Evolutionary conservation across 2,329 filamentous ascomycete species (phyloP), one percentile per base, ranked within the genome.

Genomic region (Exophiala xenobiotica): DNA sequence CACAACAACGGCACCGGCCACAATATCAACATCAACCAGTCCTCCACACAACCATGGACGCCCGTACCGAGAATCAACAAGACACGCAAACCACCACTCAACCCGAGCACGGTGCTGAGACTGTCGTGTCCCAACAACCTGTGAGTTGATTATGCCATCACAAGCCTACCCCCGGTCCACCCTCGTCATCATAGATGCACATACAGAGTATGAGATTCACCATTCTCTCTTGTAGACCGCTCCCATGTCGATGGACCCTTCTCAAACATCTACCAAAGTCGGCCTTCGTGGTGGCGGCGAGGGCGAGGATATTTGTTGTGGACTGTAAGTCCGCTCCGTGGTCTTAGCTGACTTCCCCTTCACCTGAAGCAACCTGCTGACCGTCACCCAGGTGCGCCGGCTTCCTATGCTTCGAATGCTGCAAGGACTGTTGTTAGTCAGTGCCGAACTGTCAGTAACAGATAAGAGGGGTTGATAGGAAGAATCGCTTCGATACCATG

Each of bases 321-420:
- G 59, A 22, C 12, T 59, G 59, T 61, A 48, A 44, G 59, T 57
- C 8, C 26, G n/a, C n/a, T n/a, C n/a, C n/a, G n/a, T n/a, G n/a
- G n/a, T n/a, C n/a, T n/a, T n/a, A n/a, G n/a, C n/a, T n/a, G n/a
- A n/a, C 18, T 5, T 20, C 7, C 7, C 11, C 31, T 19, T 23
- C 6, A 18, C 16, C 20, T n/a, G 27, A 37, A n/a, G 7, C 7
- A 14, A 35, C 8, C 12, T 11, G 8, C 3, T 20, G 14, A 9
- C 18, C 11, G 24, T 20, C 7, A 20, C 9, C 37, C 14, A 61
- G 58, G 4, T 61, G 59, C 38, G 58, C 58, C 23, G 59, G 58
- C 2, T 54, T 61, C 39, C 44, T 54, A 8, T 61, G 59, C 59
- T 61, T 61, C 37, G 59, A 61, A 38, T 61, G 59, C 43, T 57